These are phyloP conservation scores for Hypseocharis bilobata DNA, from an alignment of 441 rosid species.

Conservation along the genomic window DNA sequence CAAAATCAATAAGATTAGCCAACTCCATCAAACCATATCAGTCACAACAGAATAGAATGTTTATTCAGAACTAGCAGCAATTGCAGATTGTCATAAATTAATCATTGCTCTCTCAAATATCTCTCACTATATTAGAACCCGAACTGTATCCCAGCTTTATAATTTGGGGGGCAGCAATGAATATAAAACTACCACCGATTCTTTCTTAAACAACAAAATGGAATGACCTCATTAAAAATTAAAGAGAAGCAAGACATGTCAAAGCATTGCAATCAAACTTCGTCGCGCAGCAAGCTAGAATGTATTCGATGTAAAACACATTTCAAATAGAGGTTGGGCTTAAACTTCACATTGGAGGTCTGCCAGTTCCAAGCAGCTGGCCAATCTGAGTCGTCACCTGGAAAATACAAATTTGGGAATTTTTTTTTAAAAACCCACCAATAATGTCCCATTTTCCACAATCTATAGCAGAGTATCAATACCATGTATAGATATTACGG, in stretches of 20 bases:
- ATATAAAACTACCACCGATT: constrained; percentile 3
- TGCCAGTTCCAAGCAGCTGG: constrained; percentile 75
- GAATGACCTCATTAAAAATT: not conserved
- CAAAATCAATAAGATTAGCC: too few species aligned
- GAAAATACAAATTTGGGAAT: not conserved
- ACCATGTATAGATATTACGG: not conserved
- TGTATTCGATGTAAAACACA: constrained; percentile 5
- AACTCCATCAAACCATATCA: too few species aligned
- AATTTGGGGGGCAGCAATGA: not conserved
- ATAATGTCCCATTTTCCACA: not conserved
- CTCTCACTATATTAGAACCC: not conserved
- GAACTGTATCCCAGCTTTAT: not conserved
- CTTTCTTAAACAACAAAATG: constrained; percentile 10
- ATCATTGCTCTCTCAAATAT: too few species aligned
- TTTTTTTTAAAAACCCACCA: not conserved
- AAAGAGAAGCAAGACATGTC: not conserved
- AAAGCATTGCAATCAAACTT: not conserved
- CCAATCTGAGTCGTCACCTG: constrained; percentile 78
- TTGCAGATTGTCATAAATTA: too few species aligned
- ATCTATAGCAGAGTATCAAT: not conserved
- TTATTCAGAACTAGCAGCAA: too few species aligned
- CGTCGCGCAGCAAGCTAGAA: not conserved
- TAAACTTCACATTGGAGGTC: constrained; percentile 50
- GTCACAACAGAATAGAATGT: too few species aligned
- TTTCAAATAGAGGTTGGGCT: not conserved